Evolutionary conservation across 768 basidiomycete species (phyloP), one percentile per base, ranked within the genome.

Genomic region (Arthromyces matolae): DNA sequence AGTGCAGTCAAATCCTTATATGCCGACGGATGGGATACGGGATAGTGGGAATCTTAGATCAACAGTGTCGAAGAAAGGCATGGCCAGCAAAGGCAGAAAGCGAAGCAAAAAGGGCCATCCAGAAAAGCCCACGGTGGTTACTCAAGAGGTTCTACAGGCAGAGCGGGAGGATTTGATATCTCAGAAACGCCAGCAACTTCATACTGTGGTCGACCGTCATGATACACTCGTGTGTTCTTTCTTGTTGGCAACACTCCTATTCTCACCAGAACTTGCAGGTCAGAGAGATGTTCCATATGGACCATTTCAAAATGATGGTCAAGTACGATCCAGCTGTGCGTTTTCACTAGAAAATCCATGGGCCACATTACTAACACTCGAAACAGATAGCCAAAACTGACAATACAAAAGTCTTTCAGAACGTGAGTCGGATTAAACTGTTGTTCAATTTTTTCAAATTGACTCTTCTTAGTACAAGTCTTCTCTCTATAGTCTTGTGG

Each of bases 261-360:
- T 36, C 47, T 42, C 42, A 24, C 24, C 32, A 40, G 33, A 34
- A 20, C 38, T 49, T 34, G 18, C 33, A 92, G 86, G 75, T 95
- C 39, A 80, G 93, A 50, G 91, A 97, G 65, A 73, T 80, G 49
- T 97, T 94, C 65, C 93, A 97, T 60, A 75, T 95, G 66, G 86
- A 93, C 54, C 73, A 84, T 49, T 94, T 87, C 61, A 78, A 81
- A 3, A 82, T 78, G 20, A 73, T 95, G 71, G 67, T 93, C 28
- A 75, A 72, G 16, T 97, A 83, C 63, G 78, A 94, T 64, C 93
- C 93, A 8, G 64, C 71, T 65, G 87, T 88, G 52, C 29, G 79
- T 61, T 44, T 5, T 16, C n/a, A n/a, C n/a, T n/a, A n/a, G n/a
- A n/a, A n/a, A n/a, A n/a, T 42, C 44, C 1, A 9, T 39, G 8